Conservation (phyloP, 441 rosid species). For the Populus hybrid region DNA sequence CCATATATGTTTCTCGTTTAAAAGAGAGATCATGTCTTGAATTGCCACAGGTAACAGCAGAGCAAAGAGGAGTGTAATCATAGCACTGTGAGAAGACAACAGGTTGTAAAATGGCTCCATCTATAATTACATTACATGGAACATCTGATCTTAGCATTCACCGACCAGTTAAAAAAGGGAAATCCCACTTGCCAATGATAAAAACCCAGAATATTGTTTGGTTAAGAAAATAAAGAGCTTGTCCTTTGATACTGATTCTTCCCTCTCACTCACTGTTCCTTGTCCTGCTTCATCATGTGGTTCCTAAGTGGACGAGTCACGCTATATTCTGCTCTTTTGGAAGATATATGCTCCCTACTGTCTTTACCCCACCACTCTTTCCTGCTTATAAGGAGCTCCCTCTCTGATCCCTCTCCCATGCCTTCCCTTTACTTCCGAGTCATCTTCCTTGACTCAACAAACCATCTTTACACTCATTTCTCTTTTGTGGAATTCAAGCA, state of each 20-base stretch:
- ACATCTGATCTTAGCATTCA: neutral
- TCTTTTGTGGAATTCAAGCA: slow-evolving; percentile 5
- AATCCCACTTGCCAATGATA: slow-evolving; percentile 24
- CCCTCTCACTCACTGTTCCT: slow-evolving; percentile 29
- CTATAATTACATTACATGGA: slow-evolving; percentile 2
- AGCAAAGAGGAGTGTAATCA: neutral
- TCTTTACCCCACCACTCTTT: slow-evolving; percentile 48
- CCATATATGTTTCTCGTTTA: neutral
- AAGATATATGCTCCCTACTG: slow-evolving; percentile 61
- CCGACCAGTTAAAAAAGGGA: slow-evolving; percentile 10
- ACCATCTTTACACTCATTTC: slow-evolving; percentile 3
- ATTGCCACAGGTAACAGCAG: neutral
- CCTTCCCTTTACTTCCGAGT: slow-evolving; percentile 5
- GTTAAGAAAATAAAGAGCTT: neutral
- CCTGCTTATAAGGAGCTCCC: slow-evolving; percentile 58
- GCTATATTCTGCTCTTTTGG: slow-evolving; percentile 25
- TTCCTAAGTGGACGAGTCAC: slow-evolving; percentile 46
- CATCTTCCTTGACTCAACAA: slow-evolving; percentile 19
- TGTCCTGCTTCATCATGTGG: slow-evolving; percentile 47
- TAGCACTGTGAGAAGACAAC: neutral
- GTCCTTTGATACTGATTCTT: slow-evolving; percentile 17
- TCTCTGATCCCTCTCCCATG: slow-evolving; percentile 16
- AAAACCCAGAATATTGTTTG: slow-evolving; percentile 27
- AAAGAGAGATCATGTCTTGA: neutral
- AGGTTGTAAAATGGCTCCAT: slow-evolving; percentile 3